Evolutionary conservation across 2,329 filamentous ascomycete species (phyloP), one percentile per base, ranked within the genome.

Genomic region (Fusarium denticulatum): DNA sequence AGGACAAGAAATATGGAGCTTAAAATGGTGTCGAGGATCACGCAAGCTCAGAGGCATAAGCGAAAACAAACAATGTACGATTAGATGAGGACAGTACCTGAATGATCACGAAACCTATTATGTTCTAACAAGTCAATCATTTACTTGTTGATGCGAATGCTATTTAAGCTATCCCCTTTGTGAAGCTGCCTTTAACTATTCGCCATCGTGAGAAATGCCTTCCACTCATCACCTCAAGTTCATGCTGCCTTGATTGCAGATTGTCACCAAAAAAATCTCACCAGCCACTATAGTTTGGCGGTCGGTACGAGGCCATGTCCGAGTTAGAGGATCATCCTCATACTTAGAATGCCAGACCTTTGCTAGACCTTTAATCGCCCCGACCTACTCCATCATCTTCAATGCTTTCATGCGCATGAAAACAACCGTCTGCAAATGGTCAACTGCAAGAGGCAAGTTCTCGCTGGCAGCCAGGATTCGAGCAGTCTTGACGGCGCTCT

Each of bases 1-100:
- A 94, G 86, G 85, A 90, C 11, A 81, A 81, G 73, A 78, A 83
- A 47, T 80, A 75, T 39, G 82, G 81, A 18, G 42, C 46, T 36
- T 75, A 26, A 72, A 37, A 22, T 45, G n/a, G 52, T 53, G 20
- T 30, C 18, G 28, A 32, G 28, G 12, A 42, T 26, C 8, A 34
- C 20, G 13, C 24, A 34, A 24, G 22, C 20, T 46, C 24, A 39
- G 10, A 32, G 7, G 24, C 13, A 40, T 42, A 32, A 36, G 22
- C 45, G 5, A 63, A 34, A 28, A 26, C 24, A 58, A 45, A 10
- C n/a, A 40, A 14, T 72, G 60, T 65, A 60, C 22, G 46, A 60
- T 16, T 60, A 68, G 24, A 69, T 22, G 47, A 59, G 12, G n/a
- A 52, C 22, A 34, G 28, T 16, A 53, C 50, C 43, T 62, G 22